phyloP scores from a whole-genome alignment of 2,329 filamentous ascomycete species.

The Leptographium radiaticola region DNA sequence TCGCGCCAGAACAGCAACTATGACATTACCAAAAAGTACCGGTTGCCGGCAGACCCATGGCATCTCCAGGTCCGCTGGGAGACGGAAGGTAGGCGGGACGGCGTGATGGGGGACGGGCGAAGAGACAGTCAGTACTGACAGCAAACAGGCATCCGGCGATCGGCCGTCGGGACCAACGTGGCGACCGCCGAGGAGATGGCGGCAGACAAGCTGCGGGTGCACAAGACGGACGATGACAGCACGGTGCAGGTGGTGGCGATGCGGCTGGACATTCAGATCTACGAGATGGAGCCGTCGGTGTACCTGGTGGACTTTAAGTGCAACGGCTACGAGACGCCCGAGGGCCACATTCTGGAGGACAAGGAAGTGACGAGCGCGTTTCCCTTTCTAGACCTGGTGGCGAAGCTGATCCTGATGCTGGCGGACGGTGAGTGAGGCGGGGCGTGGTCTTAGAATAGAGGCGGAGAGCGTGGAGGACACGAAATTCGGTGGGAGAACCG shows the following conservation, averaged over 20 bases:
- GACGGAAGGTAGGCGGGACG: conserved; percentile 49
- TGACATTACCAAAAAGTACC: conserved; percentile 53
- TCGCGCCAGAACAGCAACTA: conserved; percentile 23
- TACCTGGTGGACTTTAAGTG: conserved; percentile 99
- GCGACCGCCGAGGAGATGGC: conserved; percentile 18
- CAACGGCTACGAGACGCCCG: conserved; percentile 75
- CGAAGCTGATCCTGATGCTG: conserved; percentile 82
- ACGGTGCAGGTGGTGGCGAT: conserved; percentile 67
- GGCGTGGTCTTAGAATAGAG: background rate
- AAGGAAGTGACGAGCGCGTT: conserved; percentile 94
- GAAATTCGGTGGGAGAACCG: background rate
- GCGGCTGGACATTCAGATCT: conserved; percentile 91
- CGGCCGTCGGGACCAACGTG: conserved; percentile 20
- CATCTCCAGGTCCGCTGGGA: conserved; percentile 83
- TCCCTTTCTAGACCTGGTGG: conserved; percentile 89
- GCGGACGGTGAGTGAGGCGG: conserved; percentile 56
- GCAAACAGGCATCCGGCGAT: conserved; percentile 25
- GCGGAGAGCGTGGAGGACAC: too few relatives aligned
- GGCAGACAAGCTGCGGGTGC: conserved; percentile 28
- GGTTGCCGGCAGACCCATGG: conserved; percentile 88
- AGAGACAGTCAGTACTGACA: background rate
- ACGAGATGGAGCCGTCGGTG: conserved; percentile 82
- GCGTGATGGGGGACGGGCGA: too few relatives aligned
- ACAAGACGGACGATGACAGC: conserved; percentile 27
- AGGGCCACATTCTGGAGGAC: conserved; percentile 69